Evolutionary conservation across 1,139 yeast species (phyloP).

Genomic region (Geotrichum europaeum): DNA sequence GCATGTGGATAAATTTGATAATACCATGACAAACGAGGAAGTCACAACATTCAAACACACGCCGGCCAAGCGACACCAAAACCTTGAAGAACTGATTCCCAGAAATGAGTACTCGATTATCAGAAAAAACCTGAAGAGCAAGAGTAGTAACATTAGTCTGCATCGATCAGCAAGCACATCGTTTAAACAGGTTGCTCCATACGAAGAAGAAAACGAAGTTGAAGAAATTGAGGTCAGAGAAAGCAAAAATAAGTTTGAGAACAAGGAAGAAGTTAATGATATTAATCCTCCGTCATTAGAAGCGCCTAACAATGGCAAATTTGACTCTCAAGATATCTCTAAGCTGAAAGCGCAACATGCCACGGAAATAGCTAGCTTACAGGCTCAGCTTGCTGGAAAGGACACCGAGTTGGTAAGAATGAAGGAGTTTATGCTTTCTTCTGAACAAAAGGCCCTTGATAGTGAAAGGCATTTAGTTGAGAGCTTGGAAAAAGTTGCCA

Average conservation of each 20-base stretch:
- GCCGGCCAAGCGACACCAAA: not conserved
- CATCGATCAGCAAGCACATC: not conserved
- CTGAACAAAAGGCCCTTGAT: constrained; percentile 33
- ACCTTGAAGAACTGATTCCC: not conserved
- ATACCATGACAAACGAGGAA: not conserved
- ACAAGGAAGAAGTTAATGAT: not conserved
- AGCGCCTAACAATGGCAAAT: not conserved
- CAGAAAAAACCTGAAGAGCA: not conserved
- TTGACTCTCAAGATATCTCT: not conserved
- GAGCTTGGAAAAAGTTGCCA: constrained; percentile 53
- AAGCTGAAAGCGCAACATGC: constrained; percentile 19
- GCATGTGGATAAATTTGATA: not conserved
- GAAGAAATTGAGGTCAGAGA: not conserved
- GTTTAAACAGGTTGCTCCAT: not conserved
- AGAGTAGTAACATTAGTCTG: not conserved
- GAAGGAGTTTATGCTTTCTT: constrained; percentile 20
- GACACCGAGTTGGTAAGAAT: constrained; percentile 26
- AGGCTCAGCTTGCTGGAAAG: constrained; percentile 27
- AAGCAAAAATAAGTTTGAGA: not conserved
- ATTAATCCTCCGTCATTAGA: not conserved
- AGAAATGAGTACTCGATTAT: not conserved
- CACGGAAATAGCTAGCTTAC: constrained; percentile 25
- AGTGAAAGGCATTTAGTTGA: constrained; percentile 40
- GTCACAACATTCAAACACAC: not conserved
- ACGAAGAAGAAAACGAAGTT: not conserved